Percentiles rank a stretch among this genome's conserved stretches.
Evolutionary conservation across 371 early-diverging fungal genomes (phyloP).

Genomic region (Funneliformis caledonium): DNA sequence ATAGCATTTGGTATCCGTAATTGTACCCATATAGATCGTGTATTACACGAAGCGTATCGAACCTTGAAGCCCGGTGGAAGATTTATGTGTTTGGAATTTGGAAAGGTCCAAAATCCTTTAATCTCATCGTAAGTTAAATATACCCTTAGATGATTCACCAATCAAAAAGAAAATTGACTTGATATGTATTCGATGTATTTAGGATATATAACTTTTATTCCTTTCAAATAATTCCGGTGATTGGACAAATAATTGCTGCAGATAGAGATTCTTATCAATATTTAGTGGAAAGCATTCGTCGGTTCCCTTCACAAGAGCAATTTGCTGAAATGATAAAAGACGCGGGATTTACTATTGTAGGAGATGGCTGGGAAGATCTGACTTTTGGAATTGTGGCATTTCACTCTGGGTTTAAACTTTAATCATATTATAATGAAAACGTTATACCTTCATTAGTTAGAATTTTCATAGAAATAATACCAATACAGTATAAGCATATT

Average conservation of each 20-base stretch:
- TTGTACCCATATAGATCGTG: constrained; percentile 92
- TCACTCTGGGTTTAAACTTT: constrained; percentile 90
- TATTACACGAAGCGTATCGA: constrained; percentile 88
- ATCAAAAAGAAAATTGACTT: not conserved
- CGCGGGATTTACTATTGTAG: constrained; percentile 90
- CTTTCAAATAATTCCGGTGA: constrained; percentile 89
- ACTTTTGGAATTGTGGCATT: constrained; percentile 97
- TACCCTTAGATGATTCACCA: not conserved
- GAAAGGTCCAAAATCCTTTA: constrained; percentile 88
- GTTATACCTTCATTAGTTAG: not conserved
- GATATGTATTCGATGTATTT: not conserved
- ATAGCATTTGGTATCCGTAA: constrained; percentile 98
- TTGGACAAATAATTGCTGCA: constrained; percentile 89
- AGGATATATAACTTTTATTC: constrained; percentile 92
- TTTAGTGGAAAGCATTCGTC: constrained; percentile 96
- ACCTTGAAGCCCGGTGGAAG: constrained; percentile 95
- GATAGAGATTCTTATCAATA: constrained; percentile 96
- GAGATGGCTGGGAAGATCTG: constrained; percentile 90
- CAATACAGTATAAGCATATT: not conserved
- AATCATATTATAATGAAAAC: constrained; percentile 38
- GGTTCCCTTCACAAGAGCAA: constrained; percentile 89
- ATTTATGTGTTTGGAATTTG: constrained; percentile 95
- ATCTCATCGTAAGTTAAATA: constrained; percentile 64
- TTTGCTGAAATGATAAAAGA: constrained; percentile 91
- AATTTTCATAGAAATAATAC: not conserved